Conservation (phyloP, 768 basidiomycete species). For the Tephrocybe sp. region DNA sequence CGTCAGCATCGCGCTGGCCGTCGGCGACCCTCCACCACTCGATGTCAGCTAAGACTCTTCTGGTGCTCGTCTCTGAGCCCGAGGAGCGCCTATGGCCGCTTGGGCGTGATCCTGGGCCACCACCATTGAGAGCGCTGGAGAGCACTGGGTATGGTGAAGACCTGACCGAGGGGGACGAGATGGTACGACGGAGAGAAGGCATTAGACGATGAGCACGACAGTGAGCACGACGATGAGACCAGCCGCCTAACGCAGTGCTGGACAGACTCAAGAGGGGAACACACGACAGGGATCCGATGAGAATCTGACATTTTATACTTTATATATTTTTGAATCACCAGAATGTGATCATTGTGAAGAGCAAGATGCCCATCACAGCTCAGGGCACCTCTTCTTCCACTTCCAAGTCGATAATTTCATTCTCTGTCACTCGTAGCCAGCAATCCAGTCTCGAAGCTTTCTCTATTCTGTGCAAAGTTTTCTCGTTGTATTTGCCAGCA, state of each 20-base stretch:
- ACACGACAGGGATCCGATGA: constrained; percentile 33
- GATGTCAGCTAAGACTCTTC: constrained; percentile 82
- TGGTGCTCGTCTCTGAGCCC: constrained; percentile 60
- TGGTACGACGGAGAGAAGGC: constrained; percentile 82
- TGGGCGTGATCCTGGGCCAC: constrained; percentile 29
- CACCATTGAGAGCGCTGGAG: constrained; percentile 31
- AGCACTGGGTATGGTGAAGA: constrained; percentile 62
- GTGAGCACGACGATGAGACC: constrained; percentile 34
- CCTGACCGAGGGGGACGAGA: constrained; percentile 69
- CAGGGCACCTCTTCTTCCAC: constrained; percentile 12
- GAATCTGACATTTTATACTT: constrained; percentile 28
- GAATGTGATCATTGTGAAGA: constrained; percentile 31
- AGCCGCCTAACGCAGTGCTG: constrained; percentile 54
- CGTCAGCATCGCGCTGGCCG: constrained; percentile 56
- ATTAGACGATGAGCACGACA: constrained; percentile 28
- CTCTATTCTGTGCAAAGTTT: constrained; percentile 2
- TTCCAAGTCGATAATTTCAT: constrained; percentile 20
- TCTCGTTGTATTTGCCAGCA: constrained; percentile 5
- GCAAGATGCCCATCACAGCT: constrained; percentile 17
- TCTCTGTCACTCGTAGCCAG: constrained; percentile 18
- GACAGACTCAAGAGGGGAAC: constrained; percentile 26
- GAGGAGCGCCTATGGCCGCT: constrained; percentile 62
- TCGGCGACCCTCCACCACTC: constrained; percentile 86
- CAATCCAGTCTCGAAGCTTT: constrained; percentile 21
- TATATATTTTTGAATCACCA: constrained; percentile 47